Percentiles rank a stretch among this genome's conserved stretches.
Evolutionary conservation across 2,329 filamentous ascomycete genomes (phyloP).

Genomic region (Ceratocystis cubensis): DNA sequence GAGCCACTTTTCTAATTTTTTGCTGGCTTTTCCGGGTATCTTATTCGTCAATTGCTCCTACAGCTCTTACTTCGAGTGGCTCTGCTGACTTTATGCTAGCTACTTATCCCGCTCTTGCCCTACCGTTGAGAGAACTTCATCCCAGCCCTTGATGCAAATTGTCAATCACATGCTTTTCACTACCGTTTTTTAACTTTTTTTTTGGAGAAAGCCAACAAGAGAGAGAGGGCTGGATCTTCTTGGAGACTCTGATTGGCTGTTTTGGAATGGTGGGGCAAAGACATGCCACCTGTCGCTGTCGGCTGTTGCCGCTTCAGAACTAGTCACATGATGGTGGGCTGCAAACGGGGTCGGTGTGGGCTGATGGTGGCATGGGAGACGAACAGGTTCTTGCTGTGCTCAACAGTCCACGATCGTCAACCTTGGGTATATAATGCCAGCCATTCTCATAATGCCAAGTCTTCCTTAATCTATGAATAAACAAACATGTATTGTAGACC

Average conservation of each 20-base stretch:
- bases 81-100: not conserved
- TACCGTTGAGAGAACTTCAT: not conserved
- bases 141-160: not conserved
- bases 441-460: too few relatives aligned
- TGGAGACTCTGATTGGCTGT: slow-evolving; percentile 1
- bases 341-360: not conserved
- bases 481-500: too few relatives aligned
- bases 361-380: not conserved
- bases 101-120: not conserved
- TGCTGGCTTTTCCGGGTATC: not conserved
- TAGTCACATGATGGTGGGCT: not conserved
- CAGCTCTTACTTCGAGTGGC: not conserved
- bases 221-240: not conserved
- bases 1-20: not conserved
- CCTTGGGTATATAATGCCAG: too few relatives aligned
- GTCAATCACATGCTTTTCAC: not conserved
- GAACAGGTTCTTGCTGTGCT: too few relatives aligned
- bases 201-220: not conserved
- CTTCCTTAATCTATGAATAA: too few relatives aligned
- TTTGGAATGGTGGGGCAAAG: not conserved
- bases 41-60: not conserved
- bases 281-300: not conserved
- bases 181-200: not conserved
- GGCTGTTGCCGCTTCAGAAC: not conserved
- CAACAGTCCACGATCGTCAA: too few relatives aligned